phyloP scores from a whole-genome alignment of 129 eudicot species.

The Lactuca sativa region DNA sequence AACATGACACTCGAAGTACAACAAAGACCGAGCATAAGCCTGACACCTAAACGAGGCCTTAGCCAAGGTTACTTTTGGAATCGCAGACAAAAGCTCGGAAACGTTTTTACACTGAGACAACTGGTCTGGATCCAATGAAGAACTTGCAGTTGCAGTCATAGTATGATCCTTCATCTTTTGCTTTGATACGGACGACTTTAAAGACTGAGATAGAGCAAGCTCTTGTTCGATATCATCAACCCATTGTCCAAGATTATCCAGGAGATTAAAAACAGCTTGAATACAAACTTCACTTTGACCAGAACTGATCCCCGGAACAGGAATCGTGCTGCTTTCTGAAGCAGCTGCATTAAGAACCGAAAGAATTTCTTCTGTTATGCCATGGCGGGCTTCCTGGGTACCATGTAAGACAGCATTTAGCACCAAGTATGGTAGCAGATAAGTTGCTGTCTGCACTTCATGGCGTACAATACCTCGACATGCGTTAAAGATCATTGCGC shows the following conservation, averaged over 20 bases:
- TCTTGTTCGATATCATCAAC: slow-evolving; percentile 92
- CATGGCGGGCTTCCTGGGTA: slow-evolving; percentile 82
- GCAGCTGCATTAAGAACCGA: slow-evolving; percentile 92
- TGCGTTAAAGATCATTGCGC: slow-evolving; percentile 78
- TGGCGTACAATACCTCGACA: slow-evolving; percentile 97
- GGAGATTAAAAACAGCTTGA: slow-evolving; percentile 90
- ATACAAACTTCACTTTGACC: slow-evolving; percentile 98
- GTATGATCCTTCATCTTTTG: slow-evolving; percentile 59
- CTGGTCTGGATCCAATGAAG: slow-evolving; percentile 47
- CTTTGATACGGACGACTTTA: slow-evolving; percentile 51
- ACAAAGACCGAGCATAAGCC: slow-evolving; percentile 91
- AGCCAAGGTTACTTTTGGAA: slow-evolving; percentile 89
- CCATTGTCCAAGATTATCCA: slow-evolving; percentile 99
- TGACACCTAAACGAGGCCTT: slow-evolving; percentile 96
- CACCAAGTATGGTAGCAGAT: slow-evolving; percentile 84
- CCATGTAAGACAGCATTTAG: slow-evolving; percentile 89
- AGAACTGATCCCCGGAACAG: slow-evolving; percentile 65
- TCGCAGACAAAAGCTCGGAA: slow-evolving; percentile 82
- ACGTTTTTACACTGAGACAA: slow-evolving; percentile 84
- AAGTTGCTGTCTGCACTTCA: slow-evolving; percentile 94
- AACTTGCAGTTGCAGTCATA: slow-evolving; percentile 2
- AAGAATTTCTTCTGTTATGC: slow-evolving; percentile 83
- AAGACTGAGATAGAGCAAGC: slow-evolving; percentile 82
- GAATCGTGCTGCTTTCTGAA: slow-evolving; percentile 50
- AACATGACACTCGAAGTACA: slow-evolving; percentile 93